Percentiles rank a stretch among this genome's conserved stretches.
Conservation (phyloP, 2,329 filamentous ascomycete species). For the Seiridium cupressi region DNA sequence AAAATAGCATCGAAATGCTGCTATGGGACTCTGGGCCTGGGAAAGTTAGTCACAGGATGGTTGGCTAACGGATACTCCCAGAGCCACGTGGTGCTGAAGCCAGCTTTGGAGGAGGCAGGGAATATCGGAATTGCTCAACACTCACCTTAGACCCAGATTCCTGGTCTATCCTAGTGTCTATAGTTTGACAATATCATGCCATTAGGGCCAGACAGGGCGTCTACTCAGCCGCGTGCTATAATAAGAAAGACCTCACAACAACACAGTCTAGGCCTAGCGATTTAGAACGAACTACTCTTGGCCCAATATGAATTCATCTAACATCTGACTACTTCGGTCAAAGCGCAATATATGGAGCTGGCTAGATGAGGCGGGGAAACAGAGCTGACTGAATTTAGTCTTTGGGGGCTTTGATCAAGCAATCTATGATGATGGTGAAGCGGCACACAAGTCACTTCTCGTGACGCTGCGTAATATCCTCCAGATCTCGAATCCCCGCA, state of each 20-base stretch:
- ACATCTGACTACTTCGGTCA: conserved; percentile 31
- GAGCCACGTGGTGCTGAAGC: too few species aligned
- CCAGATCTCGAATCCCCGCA: neutral
- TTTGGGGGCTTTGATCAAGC: neutral
- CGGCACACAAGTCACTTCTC: neutral
- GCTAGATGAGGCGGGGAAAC: conserved; percentile 9
- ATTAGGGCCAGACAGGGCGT: neutral
- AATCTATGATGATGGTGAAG: conserved; percentile 12
- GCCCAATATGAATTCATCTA: conserved; percentile 44
- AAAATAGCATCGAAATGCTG: conserved; percentile 30
- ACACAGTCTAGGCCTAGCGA: conserved; percentile 10
- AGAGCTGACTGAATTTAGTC: neutral
- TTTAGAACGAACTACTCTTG: conserved; percentile 24
- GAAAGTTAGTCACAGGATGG: too few species aligned
- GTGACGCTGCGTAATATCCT: neutral
- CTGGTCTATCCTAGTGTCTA: neutral
- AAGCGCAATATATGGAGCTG: conserved; percentile 37
- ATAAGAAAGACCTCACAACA: conserved; percentile 16
- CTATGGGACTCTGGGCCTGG: too few species aligned
- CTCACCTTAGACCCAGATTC: conserved; percentile 10
- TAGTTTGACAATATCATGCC: conserved; percentile 11
- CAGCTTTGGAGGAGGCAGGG: too few species aligned
- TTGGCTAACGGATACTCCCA: too few species aligned
- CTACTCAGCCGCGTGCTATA: conserved; percentile 15
- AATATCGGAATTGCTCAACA: too few species aligned